Conservation (phyloP, 2,329 filamentous ascomycete species). For the Raffaelea ambrosiae region DNA sequence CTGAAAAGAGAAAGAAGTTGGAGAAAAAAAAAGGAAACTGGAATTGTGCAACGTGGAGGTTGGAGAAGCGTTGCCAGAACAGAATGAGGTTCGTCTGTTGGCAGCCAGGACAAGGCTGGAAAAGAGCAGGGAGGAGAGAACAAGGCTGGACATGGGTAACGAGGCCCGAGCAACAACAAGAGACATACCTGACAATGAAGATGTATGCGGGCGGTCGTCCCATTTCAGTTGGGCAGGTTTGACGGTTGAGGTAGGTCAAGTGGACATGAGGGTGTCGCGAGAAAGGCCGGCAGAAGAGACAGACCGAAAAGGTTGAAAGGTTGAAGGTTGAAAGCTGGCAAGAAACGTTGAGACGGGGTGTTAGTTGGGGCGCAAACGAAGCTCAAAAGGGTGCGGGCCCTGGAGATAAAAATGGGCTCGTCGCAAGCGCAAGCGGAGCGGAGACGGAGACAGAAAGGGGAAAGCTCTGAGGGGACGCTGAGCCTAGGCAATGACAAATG, state of each 20-base stretch:
- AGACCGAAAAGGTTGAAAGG: too few relatives aligned
- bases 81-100: too few relatives aligned
- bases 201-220: constrained; percentile 39
- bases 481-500: too few relatives aligned
- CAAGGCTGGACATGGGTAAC: background rate
- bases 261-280: background rate
- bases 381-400: background rate
- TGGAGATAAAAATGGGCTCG: background rate
- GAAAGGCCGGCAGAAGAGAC: too few relatives aligned
- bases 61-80: background rate
- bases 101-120: background rate
- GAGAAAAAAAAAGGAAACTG: too few relatives aligned
- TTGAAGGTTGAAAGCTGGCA: too few relatives aligned
- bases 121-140: background rate
- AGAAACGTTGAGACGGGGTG: background rate
- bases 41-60: too few relatives aligned
- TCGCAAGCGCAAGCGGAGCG: too few relatives aligned
- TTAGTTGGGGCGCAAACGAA: background rate
- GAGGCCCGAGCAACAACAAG: background rate
- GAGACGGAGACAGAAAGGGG: too few relatives aligned
- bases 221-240: constrained; percentile 21
- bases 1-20: background rate
- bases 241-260: background rate
- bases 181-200: constrained; percentile 41
- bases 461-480: too few relatives aligned